Percentiles rank a stretch among this genome's conserved stretches.
These are phyloP conservation scores for Seminavis robusta DNA, from an alignment of 108 stramenopile species.

Conservation along the genomic window DNA sequence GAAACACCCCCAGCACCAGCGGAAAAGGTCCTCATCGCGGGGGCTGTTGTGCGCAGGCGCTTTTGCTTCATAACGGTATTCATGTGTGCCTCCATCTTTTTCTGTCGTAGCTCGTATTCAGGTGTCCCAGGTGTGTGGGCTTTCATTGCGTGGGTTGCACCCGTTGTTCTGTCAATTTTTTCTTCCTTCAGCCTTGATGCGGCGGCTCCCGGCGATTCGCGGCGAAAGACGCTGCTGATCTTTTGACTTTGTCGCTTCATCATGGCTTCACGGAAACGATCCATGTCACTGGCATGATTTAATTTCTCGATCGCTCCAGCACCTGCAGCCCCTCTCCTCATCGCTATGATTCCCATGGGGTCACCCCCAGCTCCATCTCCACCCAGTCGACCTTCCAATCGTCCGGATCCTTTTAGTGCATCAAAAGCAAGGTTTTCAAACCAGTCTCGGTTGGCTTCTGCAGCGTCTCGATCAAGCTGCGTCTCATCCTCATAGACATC, in stretches of 20 bases:
- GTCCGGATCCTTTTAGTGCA: too few species aligned
- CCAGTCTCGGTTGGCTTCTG: slow-evolving; percentile 11
- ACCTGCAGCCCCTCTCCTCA: too few species aligned
- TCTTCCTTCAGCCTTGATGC: neutral
- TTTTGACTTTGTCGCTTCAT: neutral
- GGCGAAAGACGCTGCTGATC: neutral
- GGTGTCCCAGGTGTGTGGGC: slow-evolving; percentile 24
- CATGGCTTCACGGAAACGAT: neutral
- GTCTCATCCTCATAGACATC: neutral
- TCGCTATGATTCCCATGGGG: too few species aligned
- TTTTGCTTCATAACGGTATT: slow-evolving; percentile 10
- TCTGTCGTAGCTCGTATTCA: slow-evolving; percentile 15
- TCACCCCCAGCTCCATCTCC: too few species aligned
- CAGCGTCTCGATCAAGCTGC: slow-evolving; percentile 3
- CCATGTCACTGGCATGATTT: too few species aligned
- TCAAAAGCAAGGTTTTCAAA: too few species aligned
- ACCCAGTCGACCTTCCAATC: too few species aligned
- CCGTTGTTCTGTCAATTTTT: neutral
- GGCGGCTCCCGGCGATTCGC: neutral
- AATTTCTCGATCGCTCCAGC: too few species aligned
- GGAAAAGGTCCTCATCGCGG: too few species aligned
- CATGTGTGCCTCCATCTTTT: slow-evolving; percentile 8
- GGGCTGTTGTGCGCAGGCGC: too few species aligned
- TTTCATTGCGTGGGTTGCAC: slow-evolving; percentile 36
- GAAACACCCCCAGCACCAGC: neutral